Conservation (phyloP, 345 rosid genomes). For the Eucalyptus pauciflora region DNA sequence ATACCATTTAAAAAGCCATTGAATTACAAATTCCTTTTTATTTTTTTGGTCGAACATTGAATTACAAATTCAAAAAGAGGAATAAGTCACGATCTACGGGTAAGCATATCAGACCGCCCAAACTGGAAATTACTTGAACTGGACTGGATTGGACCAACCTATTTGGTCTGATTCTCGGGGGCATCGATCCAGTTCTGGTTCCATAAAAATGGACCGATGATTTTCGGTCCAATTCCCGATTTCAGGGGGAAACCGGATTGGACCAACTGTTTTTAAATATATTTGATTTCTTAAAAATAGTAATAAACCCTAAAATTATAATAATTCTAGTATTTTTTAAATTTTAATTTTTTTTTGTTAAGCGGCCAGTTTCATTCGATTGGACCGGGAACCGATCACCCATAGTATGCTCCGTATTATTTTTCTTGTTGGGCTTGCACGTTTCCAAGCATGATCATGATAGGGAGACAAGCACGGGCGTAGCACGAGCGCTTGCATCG, state of each 20-base stretch:
- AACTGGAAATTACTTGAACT: too few species aligned
- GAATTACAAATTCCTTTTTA: background rate
- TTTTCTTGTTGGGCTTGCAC: background rate
- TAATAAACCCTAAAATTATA: too few species aligned
- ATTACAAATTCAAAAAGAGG: too few species aligned
- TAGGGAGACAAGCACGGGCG: background rate
- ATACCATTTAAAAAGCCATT: background rate
- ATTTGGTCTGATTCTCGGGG: accelerated
- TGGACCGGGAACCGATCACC: accelerated
- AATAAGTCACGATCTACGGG: too few species aligned
- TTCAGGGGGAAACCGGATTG: accelerated
- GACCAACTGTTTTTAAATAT: too few species aligned
- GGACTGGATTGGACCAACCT: accelerated
- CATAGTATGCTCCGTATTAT: too few species aligned
- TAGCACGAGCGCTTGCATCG: background rate
- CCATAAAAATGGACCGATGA: too few species aligned
- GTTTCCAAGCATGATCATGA: background rate
- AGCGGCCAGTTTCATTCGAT: too few species aligned
- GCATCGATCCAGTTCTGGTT: accelerated
- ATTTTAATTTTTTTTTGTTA: too few species aligned
- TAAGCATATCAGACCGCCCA: accelerated
- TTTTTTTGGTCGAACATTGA: too few species aligned
- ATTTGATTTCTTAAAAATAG: too few species aligned
- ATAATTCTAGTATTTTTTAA: too few species aligned
- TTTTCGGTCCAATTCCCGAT: accelerated